Evolutionary conservation across 176 grass and related monocot genomes (phyloP).

Genomic region (barley (Hordeum vulgare)): DNA sequence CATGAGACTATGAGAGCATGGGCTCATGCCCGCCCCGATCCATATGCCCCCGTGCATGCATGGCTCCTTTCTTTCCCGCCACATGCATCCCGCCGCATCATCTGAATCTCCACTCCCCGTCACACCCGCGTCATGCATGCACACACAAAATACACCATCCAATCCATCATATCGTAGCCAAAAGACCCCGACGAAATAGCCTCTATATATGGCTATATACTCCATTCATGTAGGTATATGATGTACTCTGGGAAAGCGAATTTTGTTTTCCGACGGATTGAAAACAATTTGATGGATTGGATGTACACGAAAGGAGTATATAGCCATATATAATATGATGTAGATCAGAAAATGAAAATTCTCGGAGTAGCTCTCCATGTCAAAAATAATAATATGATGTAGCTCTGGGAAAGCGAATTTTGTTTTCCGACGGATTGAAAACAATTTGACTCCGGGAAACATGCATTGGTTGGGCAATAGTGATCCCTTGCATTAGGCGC

Average conservation of each 20-base stretch:
- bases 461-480: constrained; percentile 13
- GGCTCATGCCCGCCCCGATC: not conserved
- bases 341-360: no score
- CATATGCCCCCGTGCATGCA: not conserved
- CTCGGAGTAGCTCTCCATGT: no score
- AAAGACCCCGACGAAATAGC: not conserved
- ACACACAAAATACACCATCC: not conserved
- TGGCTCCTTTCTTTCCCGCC: not conserved
- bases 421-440: not conserved
- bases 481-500: constrained; percentile 5
- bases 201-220: not conserved
- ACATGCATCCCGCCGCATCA: not conserved
- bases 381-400: no score
- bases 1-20: not conserved
- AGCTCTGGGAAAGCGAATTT: not conserved
- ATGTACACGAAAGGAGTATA: no score
- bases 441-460: constrained; percentile 47
- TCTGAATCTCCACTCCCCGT: not conserved
- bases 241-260: not conserved
- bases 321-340: no score
- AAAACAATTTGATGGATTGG: constrained; percentile 13
- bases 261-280: not conserved
- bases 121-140: constrained; percentile 5
- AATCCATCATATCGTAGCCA: not conserved
- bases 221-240: no score